These are phyloP conservation scores for Blastobotrys indianensis DNA, from an alignment of 1,139 yeast species.

Conservation along the genomic window DNA sequence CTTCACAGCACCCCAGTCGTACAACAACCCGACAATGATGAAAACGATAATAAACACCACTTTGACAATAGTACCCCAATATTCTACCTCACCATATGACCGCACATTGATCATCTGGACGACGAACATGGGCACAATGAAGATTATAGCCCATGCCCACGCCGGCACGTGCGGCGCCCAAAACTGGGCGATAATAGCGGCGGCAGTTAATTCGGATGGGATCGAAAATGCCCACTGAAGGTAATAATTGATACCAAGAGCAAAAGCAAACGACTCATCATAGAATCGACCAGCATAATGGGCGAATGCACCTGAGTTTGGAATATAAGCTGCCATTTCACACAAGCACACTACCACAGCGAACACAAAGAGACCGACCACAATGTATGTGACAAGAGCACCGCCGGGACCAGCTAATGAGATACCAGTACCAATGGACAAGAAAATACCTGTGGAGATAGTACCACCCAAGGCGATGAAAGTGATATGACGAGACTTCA, in stretches of 20 bases:
- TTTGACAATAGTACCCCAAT: constrained; percentile 40
- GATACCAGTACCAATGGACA: constrained; percentile 60
- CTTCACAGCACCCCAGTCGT: constrained; percentile 44
- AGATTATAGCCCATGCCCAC: constrained; percentile 38
- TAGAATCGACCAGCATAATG: constrained; percentile 39
- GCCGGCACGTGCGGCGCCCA: constrained; percentile 53
- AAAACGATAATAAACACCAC: constrained; percentile 43
- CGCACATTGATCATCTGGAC: constrained; percentile 34
- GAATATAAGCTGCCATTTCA: constrained; percentile 68
- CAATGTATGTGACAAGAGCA: constrained; percentile 54
- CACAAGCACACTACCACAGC: constrained; percentile 66
- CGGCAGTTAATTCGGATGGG: constrained; percentile 53
- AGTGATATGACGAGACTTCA: constrained; percentile 43
- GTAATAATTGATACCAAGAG: constrained; percentile 20
- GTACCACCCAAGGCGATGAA: constrained; percentile 50
- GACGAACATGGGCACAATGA: constrained; percentile 26
- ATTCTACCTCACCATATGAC: constrained; percentile 35
- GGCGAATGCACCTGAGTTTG: constrained; percentile 66
- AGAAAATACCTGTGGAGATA: constrained; percentile 49
- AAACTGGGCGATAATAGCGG: constrained; percentile 53
- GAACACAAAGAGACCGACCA: constrained; percentile 59
- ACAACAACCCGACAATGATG: constrained; percentile 42
- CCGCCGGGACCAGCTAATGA: constrained; percentile 73
- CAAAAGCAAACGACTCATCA: constrained; percentile 20
- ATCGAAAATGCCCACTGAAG: constrained; percentile 44